Evolutionary conservation across 1,284 basidiomycete species (phyloP), one percentile per base, ranked within the genome.

Genomic region (Cutaneotrichosporon cyanovorans): DNA sequence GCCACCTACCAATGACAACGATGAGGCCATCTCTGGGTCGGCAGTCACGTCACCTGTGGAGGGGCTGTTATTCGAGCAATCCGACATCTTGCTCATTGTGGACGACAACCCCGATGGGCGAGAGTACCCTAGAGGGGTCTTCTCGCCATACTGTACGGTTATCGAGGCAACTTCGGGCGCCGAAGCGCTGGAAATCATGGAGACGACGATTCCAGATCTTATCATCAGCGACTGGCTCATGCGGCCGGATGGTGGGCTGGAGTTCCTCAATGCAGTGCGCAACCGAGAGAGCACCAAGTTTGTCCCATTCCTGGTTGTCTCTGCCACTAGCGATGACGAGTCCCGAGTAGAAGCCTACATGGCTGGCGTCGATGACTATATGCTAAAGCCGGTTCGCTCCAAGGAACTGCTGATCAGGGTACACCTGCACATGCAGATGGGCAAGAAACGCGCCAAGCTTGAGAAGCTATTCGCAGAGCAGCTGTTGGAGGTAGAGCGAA

Each of bases 361-460:
- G 5, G 65, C 60, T 16, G 71, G 71, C 15, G 71, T 67, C 1
- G 69, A 72, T 44, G 61, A 65, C 46, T 61, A 52, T 37, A 40
- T 65, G 25, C 21, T 44, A 9, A 61, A 61, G 45, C 61, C 62
- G 14, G 60, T 61, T 53, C 54, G 49, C 21, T 47, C 55, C 7
- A 55, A 61, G 35, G 70, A 73, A 44, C 57, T 73, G 4, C 51
- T 73, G 28, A 68, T 69, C 12, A 61, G 72, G 21, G 60, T 63
- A 34, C 50, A 63, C 42, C 45, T 58, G 36, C 55, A 62, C 31
- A 55, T 61, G 50, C 60, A 60, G 40, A 46, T 62, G 16, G 61
- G 59, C 35, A 62, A 62, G 51, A 51, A 50, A 19, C 56, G 58
- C 1, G 46, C 45, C 3, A 39, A 48, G 10, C 43, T 65, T 9